Base-by-base conservation (phyloP, 768 basidiomycete genomes). In the Termitomyces titanicus region DNA sequence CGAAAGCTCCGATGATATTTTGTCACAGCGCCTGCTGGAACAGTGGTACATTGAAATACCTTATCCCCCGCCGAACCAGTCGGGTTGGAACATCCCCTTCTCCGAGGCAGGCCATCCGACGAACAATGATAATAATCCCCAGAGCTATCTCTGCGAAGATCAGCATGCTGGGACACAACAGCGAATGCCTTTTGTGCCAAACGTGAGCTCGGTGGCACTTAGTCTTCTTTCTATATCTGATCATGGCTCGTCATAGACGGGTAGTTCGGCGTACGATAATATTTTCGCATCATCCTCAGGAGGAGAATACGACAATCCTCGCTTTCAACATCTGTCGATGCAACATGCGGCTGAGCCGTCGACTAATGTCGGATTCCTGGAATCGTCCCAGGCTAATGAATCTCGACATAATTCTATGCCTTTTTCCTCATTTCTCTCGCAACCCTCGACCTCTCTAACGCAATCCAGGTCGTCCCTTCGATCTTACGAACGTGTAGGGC, bases 281-380 rank as follows among this genome's bases (percentile, higher is more conserved):
- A 22, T 6, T 31, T 12, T 12, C 17, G 10, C 5, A 8, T 3
- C 5, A 17, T 17, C 20, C 42, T 39, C 13, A 18, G 6, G 4
- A 20, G n/a, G 18, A 22, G 17, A 17, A 13, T 33, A 15, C 11
- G 46, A 15, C 7, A 12, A 3, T 20, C n/a, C n/a, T n/a, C n/a
- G n/a, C n/a, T n/a, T n/a, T n/a, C n/a, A n/a, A n/a, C n/a, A n/a
- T n/a, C n/a, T 7, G n/a, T 3, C 24, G n/a, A 18, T 27, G 11
- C 48, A 50, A 11, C 25, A 13, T 39, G n/a, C 12, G n/a, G n/a
- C n/a, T n/a, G n/a, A n/a, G n/a, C n/a, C n/a, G n/a, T 53, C 60
- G 12, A 54, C 62, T 2, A 62, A 71, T 48, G 47, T 70, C 10
- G 56, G 52, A 13, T 68, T 61, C 35, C 17, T 48, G 17, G 17